Evolutionary conservation across 495 filamentous ascomycete genomes (phyloP), one percentile per base, ranked within the genome.

Genomic region (Aspergillus campestris): DNA sequence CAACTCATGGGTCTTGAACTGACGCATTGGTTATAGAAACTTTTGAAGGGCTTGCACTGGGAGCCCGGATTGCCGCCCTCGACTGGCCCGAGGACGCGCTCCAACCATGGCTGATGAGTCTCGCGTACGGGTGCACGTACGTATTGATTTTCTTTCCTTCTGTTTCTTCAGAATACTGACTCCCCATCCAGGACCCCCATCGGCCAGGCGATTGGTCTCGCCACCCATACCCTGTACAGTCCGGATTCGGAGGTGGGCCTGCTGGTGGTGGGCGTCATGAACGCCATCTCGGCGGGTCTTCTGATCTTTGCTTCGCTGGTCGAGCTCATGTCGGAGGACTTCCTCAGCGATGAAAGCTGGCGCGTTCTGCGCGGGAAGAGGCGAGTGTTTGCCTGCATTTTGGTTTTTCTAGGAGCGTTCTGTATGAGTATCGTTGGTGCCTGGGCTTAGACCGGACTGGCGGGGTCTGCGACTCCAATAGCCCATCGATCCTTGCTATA

Each of bases 401-500:
- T 84, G 5, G 87, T 95, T 4, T 69, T 86, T 13, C 72, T 68
- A 0, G 89, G 89, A 0, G 85, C 86, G 1, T 71, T 68, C 31
- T 71, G 88, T 44, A 94, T 94, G 89, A 81, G 86, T 35, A 59
- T 86, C 15, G 87, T 94, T 0, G 89, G 89, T 2, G 88, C 86
- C 14, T 91, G 86, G 77, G 87, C 87, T 15, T 91, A 52, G 33
- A 8, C 35, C 35, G 32, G 32, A 24, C 18, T 24, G 18, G 18
- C 4, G 18, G 18, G 4, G 18, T 24, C 18, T 24, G 18, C 18
- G 18, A 24, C 18, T 24, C 18, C 2, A 24, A 24, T 24, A 24
- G 18, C 18, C 1, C 4, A 24, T 24, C 18, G n/a, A 24, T 4
- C 4, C 18, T 24, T 24, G 4, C 18, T 24, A 4, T 24, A 24